Base-by-base conservation (phyloP, 1,284 basidiomycete species). In the Marasmius fiardii region DNA sequence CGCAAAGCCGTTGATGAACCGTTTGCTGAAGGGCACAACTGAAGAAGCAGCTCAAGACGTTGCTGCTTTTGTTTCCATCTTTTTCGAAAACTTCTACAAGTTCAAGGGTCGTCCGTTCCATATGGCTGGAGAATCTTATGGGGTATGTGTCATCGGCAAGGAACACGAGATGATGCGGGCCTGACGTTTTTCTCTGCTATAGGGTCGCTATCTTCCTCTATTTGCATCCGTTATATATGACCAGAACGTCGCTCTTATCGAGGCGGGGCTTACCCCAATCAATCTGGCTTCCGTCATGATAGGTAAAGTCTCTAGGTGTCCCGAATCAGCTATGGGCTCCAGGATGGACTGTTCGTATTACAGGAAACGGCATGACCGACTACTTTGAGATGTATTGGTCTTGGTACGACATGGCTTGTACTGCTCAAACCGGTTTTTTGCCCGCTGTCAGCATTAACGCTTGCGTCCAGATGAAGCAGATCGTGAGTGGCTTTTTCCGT, bases 71-170 rank as follows among this genome's bases (percentile, higher is more conserved):
- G 66, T 84, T 21, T 67, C 75, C 23, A 78, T 83, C 47, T 84
- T 84, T 69, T 84, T 84, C 63, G 79, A 84, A 56, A 72, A 79
- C 20, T 86, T 86, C 63, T 63, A 56, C 28, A 72, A 79, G 58
- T 81, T 80, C 67, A 71, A 77, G 59, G 78, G 77, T 31, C 21
- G 86, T 16, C 69, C 75, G 3, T 83, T 90, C 69, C 88, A 90
- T 63, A 81, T 90, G 78, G 77, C 87, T 11, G 87, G 87, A 6
- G 87, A 90, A 69, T 86, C 83, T 0, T 88, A 87, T 64, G 82
- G 78, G 0, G 83, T 83, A 59, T 16, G 73, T 67, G 37, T n/a
- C 18, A 4, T n/a, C n/a, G n/a, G n/a, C n/a, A n/a, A n/a, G n/a
- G n/a, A n/a, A n/a, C n/a, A n/a, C n/a, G n/a, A n/a, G n/a, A n/a